phyloP scores from a whole-genome alignment of 495 filamentous ascomycete genomes.

The Hyaloscypha finlandica region DNA sequence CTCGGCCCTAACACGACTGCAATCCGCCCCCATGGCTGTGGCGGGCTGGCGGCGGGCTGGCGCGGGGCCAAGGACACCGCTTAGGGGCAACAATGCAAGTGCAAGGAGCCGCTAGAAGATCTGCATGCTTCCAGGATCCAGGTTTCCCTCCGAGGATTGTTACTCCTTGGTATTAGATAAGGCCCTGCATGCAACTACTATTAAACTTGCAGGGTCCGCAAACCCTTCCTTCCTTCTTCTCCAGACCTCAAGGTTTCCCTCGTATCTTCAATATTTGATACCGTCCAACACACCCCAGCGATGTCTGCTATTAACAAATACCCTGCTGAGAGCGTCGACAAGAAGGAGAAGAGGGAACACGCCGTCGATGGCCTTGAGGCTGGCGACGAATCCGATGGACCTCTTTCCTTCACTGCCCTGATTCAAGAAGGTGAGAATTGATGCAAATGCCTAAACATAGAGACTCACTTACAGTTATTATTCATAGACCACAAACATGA shows the following conservation, averaged over 20 bases:
- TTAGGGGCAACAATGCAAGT: no score
- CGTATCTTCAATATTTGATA: background rate
- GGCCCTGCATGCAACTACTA: background rate
- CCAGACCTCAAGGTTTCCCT: background rate
- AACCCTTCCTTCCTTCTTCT: background rate
- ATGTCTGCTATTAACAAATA: constrained; percentile 5
- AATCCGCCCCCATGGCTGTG: no score
- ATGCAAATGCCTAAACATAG: background rate
- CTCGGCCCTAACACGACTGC: no score
- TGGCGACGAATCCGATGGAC: constrained; percentile 14
- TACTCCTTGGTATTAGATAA: no score
- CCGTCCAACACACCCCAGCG: background rate
- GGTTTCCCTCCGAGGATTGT: no score
- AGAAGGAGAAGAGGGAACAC: background rate
- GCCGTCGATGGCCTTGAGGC: background rate
- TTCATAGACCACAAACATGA: constrained; percentile 45
- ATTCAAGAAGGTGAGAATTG: constrained; percentile 23
- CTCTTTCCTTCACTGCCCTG: constrained; percentile 8
- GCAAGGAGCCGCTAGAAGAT: no score
- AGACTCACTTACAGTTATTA: background rate
- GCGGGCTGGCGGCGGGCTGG: no score
- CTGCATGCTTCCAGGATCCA: no score
- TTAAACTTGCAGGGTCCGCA: constrained; percentile 13
- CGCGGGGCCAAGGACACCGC: no score
- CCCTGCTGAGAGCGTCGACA: background rate